Percentiles rank a stretch among this genome's conserved stretches.
phyloP scores from a whole-genome alignment of 2,329 filamentous ascomycete genomes.

The Hypocreales sp. region DNA sequence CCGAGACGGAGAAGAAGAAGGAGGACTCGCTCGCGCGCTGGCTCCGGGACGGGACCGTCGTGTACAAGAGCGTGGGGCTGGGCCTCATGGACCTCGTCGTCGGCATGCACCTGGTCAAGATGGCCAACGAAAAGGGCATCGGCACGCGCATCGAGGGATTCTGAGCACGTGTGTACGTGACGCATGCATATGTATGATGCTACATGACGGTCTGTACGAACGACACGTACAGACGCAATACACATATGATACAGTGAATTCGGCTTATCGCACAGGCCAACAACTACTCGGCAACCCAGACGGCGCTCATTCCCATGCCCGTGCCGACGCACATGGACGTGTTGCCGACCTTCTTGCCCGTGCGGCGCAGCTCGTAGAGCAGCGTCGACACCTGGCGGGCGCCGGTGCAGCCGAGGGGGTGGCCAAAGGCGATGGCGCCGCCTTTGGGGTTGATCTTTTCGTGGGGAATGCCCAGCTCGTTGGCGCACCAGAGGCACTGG shows the following conservation, averaged over 20 bases:
- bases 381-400: conserved; percentile 87
- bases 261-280: too few relatives aligned
- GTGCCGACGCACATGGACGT: conserved; percentile 96
- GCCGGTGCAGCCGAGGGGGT: conserved; percentile 88
- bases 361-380: conserved; percentile 77
- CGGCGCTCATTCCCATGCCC: conserved; percentile 93
- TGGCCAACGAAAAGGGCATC: conserved; percentile 38
- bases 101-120: conserved; percentile 38
- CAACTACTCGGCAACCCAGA: conserved; percentile 96
- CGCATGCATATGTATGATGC: too few relatives aligned
- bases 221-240: too few relatives aligned
- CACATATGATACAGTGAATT: too few relatives aligned
- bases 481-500: conserved; percentile 86
- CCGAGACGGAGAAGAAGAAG: conserved; percentile 23
- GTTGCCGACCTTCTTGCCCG: conserved; percentile 70
- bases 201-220: too few relatives aligned
- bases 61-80: conserved; percentile 54
- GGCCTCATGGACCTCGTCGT: conserved; percentile 52
- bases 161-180: too few relatives aligned
- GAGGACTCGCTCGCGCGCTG: conserved; percentile 37
- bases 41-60: conserved; percentile 46
- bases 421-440: conserved; percentile 88
- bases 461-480: conserved; percentile 66
- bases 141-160: conserved; percentile 31
- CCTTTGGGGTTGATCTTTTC: conserved; percentile 97